A percentile compares a stretch with the other conserved stretches of the same genome.
These are phyloP conservation scores for Trichoderma polysporum DNA, from an alignment of 2,329 filamentous ascomycete genomes.

Conservation along the genomic window DNA sequence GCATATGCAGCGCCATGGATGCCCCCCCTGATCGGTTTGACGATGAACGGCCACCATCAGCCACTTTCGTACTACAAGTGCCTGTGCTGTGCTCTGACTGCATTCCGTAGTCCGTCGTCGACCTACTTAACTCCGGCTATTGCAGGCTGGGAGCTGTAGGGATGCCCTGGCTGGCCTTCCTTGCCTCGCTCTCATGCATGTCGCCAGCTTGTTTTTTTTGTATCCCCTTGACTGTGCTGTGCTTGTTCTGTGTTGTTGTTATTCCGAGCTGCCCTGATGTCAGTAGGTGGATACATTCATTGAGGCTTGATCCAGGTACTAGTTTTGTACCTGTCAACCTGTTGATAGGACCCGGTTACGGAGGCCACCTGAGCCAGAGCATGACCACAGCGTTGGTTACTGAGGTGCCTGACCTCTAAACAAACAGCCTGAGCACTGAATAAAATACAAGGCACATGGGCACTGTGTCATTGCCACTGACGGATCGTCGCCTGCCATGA, in stretches of 20 bases:
- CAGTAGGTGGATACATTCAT: background rate
- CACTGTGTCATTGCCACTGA: background rate
- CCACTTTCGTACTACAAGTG: background rate
- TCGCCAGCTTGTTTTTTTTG: background rate
- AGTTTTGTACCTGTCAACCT: background rate
- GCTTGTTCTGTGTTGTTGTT: background rate
- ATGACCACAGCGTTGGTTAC: background rate
- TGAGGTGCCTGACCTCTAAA: too few species aligned
- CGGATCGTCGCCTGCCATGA: too few species aligned
- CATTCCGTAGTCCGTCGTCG: background rate
- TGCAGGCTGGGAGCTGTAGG: background rate
- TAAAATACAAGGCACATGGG: background rate
- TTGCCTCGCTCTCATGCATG: background rate
- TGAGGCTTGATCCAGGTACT: background rate
- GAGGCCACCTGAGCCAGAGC: background rate
- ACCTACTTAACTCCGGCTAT: background rate
- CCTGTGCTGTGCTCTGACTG: background rate
- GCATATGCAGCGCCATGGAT: slow-evolving; percentile 1
- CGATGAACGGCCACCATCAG: background rate
- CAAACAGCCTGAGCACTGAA: too few species aligned
- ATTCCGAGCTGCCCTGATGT: background rate
- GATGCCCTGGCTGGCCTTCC: background rate
- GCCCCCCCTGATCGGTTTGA: background rate
- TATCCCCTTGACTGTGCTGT: background rate
- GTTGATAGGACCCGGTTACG: background rate